Conservation (phyloP, 2,329 filamentous ascomycete species). For the Aspergillus pseudonomiae region DNA sequence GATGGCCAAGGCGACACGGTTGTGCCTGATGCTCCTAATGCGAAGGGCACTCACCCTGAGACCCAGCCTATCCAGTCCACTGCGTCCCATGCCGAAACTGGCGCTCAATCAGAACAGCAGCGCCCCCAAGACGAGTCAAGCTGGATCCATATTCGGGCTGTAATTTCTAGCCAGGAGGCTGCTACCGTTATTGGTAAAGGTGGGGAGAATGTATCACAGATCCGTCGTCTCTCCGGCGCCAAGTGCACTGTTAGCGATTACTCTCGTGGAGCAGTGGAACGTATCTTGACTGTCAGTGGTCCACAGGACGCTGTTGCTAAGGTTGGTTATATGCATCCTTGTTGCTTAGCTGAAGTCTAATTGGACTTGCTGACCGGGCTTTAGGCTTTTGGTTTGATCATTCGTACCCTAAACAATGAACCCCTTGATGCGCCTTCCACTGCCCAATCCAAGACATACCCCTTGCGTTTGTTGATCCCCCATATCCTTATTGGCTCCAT, state of each 20-base stretch:
- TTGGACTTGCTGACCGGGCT: constrained; percentile 19
- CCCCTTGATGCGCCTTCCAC: constrained; percentile 84
- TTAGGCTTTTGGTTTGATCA: constrained; percentile 94
- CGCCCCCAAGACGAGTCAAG: constrained; percentile 81
- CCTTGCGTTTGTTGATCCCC: constrained; percentile 89
- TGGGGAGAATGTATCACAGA: constrained; percentile 97
- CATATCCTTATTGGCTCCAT: constrained; percentile 98
- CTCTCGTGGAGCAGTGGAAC: constrained; percentile 92
- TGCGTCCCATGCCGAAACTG: constrained; percentile 56
- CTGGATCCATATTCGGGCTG: constrained; percentile 96
- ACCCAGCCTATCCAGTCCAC: constrained; percentile 64
- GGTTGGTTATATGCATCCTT: constrained; percentile 56
- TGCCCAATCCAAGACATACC: constrained; percentile 94
- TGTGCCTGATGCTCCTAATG: constrained; percentile 65
- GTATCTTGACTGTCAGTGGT: constrained; percentile 95
- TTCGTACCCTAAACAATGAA: constrained; percentile 97
- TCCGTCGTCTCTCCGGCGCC: constrained; percentile 89
- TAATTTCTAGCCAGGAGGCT: constrained; percentile 96
- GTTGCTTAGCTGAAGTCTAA: constrained; percentile 20
- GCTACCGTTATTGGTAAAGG: constrained; percentile 98
- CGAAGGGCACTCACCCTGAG: constrained; percentile 54
- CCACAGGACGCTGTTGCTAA: constrained; percentile 96
- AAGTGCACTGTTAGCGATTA: constrained; percentile 99
- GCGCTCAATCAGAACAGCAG: constrained; percentile 43
- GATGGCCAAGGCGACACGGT: constrained; percentile 66